Conservation (phyloP, 148 eudicot species). For the Cornus florida region DNA sequence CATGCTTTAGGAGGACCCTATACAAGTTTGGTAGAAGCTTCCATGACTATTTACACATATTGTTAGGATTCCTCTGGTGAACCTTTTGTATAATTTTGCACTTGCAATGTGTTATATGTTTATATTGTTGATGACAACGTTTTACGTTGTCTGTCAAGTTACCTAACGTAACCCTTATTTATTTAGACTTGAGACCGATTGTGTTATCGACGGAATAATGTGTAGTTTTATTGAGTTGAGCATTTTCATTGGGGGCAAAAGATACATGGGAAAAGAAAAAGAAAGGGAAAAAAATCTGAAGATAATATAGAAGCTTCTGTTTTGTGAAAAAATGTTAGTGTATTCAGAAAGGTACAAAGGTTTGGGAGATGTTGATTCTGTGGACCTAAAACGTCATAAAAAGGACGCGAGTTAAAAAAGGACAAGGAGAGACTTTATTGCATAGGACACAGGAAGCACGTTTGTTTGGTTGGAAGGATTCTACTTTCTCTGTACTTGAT, state of each 20-base stretch:
- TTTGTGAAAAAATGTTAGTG: background rate
- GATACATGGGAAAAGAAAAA: background rate
- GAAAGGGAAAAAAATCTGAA: background rate
- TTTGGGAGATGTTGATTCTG: constrained; percentile 23
- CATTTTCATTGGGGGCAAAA: background rate
- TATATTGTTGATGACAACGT: too few species aligned
- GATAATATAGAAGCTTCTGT: background rate
- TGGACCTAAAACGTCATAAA: constrained; percentile 10
- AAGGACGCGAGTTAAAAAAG: background rate
- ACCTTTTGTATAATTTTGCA: background rate
- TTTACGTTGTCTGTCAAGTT: too few species aligned
- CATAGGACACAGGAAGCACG: background rate
- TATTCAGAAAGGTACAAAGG: background rate
- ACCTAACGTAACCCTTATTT: too few species aligned
- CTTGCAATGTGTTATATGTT: background rate
- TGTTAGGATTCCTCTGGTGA: background rate
- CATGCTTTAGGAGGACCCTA: background rate
- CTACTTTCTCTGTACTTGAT: background rate
- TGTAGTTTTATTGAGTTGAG: background rate
- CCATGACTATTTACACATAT: too few species aligned
- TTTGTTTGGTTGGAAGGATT: background rate
- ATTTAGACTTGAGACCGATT: too few species aligned
- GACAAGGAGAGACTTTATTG: background rate
- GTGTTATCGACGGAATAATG: too few species aligned
- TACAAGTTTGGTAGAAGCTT: too few species aligned